Conservation (phyloP, 1,139 yeast species). For the Taphrina flavorubra region DNA sequence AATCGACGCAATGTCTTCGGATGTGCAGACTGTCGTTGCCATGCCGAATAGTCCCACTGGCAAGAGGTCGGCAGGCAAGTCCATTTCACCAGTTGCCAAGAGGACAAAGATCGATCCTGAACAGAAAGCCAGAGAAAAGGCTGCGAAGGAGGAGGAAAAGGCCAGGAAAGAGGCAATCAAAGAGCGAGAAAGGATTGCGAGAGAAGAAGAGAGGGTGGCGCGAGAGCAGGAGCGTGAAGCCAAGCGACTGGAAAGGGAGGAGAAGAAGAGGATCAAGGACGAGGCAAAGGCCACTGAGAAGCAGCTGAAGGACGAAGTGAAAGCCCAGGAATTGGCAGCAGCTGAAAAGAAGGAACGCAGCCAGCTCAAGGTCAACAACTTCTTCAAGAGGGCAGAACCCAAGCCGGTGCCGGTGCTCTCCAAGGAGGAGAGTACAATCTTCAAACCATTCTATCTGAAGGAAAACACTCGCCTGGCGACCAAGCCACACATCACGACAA, state of each 20-base stretch:
- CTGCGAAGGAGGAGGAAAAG: slow-evolving; percentile 32
- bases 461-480: slow-evolving; percentile 32
- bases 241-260: slow-evolving; percentile 46
- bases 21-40: background rate
- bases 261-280: slow-evolving; percentile 48
- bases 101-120: slow-evolving; percentile 10
- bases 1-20: background rate
- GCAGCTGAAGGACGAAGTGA: slow-evolving; percentile 47
- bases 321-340: slow-evolving; percentile 49
- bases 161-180: slow-evolving; percentile 15
- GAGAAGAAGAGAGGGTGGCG: slow-evolving; percentile 31
- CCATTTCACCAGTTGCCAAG: slow-evolving; percentile 11
- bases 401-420: slow-evolving; percentile 36
- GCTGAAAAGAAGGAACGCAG: slow-evolving; percentile 50
- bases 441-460: slow-evolving; percentile 52
- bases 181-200: slow-evolving; percentile 48
- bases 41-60: slow-evolving; percentile 9
- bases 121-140: slow-evolving; percentile 13
- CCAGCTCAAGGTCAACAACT: slow-evolving; percentile 45
- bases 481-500: background rate
- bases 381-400: slow-evolving; percentile 41
- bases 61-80: slow-evolving; percentile 11
- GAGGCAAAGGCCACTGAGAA: slow-evolving; percentile 49
- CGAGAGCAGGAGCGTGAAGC: slow-evolving; percentile 52
- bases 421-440: slow-evolving; percentile 47